These are phyloP conservation scores for Apiospora pterosperma DNA, from an alignment of 2,329 filamentous ascomycete species.

Conservation along the genomic window DNA sequence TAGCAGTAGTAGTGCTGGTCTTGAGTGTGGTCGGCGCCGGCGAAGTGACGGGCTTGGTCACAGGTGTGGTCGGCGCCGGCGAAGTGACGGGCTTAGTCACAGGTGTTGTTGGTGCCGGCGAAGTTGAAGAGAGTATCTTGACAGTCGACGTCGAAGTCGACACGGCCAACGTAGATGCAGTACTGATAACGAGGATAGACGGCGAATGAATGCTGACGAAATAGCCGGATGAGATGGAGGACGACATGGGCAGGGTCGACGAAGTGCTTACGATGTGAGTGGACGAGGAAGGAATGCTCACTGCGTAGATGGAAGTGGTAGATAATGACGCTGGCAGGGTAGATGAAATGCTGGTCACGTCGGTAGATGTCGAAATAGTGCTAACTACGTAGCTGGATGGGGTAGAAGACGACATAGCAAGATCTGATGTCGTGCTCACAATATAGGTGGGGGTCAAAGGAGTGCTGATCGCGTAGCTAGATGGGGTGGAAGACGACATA, in stretches of 20 bases:
- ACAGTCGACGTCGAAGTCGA: conserved; percentile 10
- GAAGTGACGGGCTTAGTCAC: neutral
- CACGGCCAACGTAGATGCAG: neutral
- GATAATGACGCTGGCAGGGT: neutral
- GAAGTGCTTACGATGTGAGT: neutral
- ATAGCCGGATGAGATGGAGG: neutral
- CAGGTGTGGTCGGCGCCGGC: conserved; percentile 3
- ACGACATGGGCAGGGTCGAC: neutral
- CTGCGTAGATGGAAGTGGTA: neutral
- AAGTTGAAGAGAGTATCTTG: conserved; percentile 8
- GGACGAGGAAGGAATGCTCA: neutral
- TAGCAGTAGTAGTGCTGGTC: conserved; percentile 25
- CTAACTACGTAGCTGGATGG: neutral
- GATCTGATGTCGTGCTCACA: too few relatives aligned
- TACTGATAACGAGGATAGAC: neutral
- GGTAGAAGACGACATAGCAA: too few relatives aligned
- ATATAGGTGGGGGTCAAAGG: neutral
- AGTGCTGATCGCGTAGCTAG: neutral
- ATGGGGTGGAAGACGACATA: neutral
- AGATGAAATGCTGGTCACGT: neutral
- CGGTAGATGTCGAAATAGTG: neutral
- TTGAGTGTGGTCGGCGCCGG: conserved; percentile 5
- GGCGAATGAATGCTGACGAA: neutral
- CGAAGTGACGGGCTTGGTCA: conserved; percentile 10
- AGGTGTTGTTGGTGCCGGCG: neutral